These are phyloP conservation scores for Thyridium curvatum DNA, from an alignment of 2,329 filamentous ascomycete genomes.

Conservation along the genomic window DNA sequence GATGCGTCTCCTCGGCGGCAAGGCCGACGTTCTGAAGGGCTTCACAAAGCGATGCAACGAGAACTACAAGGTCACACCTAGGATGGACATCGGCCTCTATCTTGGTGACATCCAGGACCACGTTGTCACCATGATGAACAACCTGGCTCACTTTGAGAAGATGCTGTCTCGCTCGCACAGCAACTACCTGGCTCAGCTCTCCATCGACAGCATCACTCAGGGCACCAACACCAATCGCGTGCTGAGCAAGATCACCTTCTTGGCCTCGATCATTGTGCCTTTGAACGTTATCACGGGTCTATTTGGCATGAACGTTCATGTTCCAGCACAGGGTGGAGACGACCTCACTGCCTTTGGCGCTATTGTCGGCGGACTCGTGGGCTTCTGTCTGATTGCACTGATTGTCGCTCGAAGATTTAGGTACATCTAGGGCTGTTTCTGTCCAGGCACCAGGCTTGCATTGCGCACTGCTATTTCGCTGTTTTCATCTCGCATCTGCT, in stretches of 20 bases:
- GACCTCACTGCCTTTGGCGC: conserved; percentile 49
- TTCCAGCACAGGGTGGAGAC: conserved; percentile 52
- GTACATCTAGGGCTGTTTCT: conserved; percentile 32
- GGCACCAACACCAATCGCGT: conserved; percentile 85
- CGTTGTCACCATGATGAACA: conserved; percentile 98
- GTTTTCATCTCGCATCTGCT: conserved; percentile 1
- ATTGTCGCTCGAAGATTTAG: conserved; percentile 34
- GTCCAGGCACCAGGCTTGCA: background rate
- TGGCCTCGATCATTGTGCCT: conserved; percentile 93
- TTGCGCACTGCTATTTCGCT: background rate
- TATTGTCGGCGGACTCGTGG: conserved; percentile 46
- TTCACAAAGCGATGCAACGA: conserved; percentile 99
- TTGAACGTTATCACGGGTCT: conserved; percentile 86
- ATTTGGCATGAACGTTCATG: conserved; percentile 81
- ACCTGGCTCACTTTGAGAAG: conserved; percentile 92
- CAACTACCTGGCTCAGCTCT: conserved; percentile 93
- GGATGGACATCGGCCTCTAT: conserved; percentile 94
- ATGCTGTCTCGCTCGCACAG: conserved; percentile 90
- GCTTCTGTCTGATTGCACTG: conserved; percentile 42
- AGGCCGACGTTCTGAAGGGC: conserved; percentile 95
- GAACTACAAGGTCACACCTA: conserved; percentile 89
- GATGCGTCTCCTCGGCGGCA: conserved; percentile 87
- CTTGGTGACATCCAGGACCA: conserved; percentile 98
- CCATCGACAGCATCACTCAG: conserved; percentile 83
- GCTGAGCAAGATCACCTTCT: conserved; percentile 88